These are phyloP conservation scores for Rhizopogon hawkerae DNA, from an alignment of 1,284 basidiomycete genomes.

Conservation along the genomic window DNA sequence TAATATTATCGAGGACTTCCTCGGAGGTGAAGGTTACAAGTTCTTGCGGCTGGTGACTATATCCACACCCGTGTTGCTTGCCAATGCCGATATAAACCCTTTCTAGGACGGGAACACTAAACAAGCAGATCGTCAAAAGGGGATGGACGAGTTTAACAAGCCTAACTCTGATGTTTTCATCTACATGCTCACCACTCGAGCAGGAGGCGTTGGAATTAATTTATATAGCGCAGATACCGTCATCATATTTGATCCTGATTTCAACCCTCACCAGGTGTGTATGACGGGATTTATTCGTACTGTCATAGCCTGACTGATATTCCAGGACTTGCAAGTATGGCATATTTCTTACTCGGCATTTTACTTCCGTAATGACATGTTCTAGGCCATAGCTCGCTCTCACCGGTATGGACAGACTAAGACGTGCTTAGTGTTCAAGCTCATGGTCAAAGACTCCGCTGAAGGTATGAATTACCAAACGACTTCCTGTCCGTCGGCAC, in stretches of 20 bases:
- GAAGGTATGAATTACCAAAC: constrained; percentile 50
- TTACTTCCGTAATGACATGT: constrained; percentile 8
- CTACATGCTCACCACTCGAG: constrained; percentile 88
- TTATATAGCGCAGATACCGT: constrained; percentile 85
- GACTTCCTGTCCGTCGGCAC: neutral
- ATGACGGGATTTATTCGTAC: neutral
- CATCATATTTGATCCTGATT: constrained; percentile 89
- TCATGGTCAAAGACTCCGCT: constrained; percentile 84
- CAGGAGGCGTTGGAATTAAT: constrained; percentile 95
- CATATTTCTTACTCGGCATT: constrained; percentile 4
- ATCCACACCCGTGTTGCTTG: neutral
- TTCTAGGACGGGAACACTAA: constrained; percentile 84
- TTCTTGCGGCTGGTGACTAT: constrained; percentile 76
- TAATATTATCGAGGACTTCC: constrained; percentile 88
- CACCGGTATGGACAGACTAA: constrained; percentile 80
- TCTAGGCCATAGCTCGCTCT: constrained; percentile 80
- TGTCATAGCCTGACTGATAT: constrained; percentile 4
- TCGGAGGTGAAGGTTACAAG: constrained; percentile 82
- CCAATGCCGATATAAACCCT: neutral
- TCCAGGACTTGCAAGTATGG: constrained; percentile 63
- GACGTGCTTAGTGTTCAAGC: constrained; percentile 81
- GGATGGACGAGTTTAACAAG: constrained; percentile 90
- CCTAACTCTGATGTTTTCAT: constrained; percentile 83
- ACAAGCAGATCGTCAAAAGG: constrained; percentile 80
- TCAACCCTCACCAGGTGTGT: constrained; percentile 83